These are phyloP conservation scores for Eucalyptus sp. DNA, from an alignment of 345 rosid genomes.

Conservation along the genomic window DNA sequence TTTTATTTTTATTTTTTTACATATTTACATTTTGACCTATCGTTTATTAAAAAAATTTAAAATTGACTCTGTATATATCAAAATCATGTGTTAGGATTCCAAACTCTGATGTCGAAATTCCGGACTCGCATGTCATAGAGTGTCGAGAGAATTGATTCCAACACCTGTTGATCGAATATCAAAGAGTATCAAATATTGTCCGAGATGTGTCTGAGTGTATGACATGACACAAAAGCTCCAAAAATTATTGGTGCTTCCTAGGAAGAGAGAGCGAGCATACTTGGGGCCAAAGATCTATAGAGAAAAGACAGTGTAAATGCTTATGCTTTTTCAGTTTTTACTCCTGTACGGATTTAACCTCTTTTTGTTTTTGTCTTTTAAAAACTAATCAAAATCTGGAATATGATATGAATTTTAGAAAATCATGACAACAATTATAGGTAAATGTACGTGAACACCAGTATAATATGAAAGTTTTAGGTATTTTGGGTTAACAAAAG, in stretches of 20 bases:
- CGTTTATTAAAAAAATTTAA: too few species aligned
- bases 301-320: background rate
- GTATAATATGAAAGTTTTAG: background rate
- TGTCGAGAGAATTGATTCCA: too few species aligned
- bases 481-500: background rate
- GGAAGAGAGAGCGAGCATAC: background rate
- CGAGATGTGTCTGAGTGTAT: accelerated
- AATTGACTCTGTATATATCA: too few species aligned
- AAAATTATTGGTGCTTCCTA: too few species aligned
- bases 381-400: background rate
- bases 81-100: too few species aligned
- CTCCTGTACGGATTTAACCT: background rate
- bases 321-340: background rate
- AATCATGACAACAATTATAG: background rate
- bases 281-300: background rate
- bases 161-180: accelerated
- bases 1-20: too few species aligned
- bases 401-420: background rate
- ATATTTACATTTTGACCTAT: too few species aligned
- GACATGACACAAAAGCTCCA: accelerated
- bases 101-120: too few species aligned
- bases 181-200: too few species aligned
- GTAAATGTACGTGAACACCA: background rate
- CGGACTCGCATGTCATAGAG: accelerated
- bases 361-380: background rate